A percentile compares a stretch with the other conserved stretches of the same genome.
phyloP scores from a whole-genome alignment of 2,329 filamentous ascomycete species.

The Colletotrichum orchidophilum region DNA sequence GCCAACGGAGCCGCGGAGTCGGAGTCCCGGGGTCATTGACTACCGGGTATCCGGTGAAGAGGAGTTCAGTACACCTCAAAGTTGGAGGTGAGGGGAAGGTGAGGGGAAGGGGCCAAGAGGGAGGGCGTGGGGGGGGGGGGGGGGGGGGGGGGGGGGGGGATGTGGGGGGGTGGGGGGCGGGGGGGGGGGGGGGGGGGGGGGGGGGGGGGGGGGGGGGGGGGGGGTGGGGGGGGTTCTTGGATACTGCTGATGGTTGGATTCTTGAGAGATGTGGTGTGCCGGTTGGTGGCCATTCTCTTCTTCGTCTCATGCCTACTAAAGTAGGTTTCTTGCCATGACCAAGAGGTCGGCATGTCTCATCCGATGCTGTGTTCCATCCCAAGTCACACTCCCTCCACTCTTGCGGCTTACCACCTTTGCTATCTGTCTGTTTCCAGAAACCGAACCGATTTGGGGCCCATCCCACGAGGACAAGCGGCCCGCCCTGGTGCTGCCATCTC shows the following conservation, averaged over 20 bases:
- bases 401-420: not conserved
- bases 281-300: not conserved
- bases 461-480: not conserved
- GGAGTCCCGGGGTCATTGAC: not conserved
- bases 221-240: not conserved
- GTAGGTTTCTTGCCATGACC: not conserved
- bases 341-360: constrained; percentile 2
- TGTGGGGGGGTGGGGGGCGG: not conserved
- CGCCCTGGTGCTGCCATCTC: not conserved
- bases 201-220: no score
- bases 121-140: no score
- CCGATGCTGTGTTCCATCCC: constrained; percentile 11
- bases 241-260: not conserved
- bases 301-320: not conserved
- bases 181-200: no score
- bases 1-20: not conserved
- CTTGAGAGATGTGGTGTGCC: no score
- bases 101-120: no score
- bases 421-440: not conserved
- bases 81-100: no score
- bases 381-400: not conserved
- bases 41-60: not conserved
- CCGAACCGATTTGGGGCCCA: not conserved
- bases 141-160: constrained; percentile 10
- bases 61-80: no score